These are phyloP conservation scores for Lachnellula suecica DNA, from an alignment of 2,329 filamentous ascomycete genomes.

Conservation along the genomic window DNA sequence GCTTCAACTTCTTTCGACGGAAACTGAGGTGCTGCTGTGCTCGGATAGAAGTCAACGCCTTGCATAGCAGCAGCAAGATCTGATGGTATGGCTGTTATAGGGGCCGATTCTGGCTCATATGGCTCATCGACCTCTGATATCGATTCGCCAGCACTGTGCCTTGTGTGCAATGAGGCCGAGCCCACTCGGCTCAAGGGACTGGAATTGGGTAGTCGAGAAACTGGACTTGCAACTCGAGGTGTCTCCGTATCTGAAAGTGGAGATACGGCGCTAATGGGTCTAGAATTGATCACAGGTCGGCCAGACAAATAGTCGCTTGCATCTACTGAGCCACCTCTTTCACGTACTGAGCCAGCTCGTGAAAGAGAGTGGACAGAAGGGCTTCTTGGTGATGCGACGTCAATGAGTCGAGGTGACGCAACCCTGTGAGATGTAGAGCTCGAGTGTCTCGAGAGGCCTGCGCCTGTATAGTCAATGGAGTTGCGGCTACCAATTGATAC, in stretches of 20 bases:
- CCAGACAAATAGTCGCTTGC: conserved; percentile 16
- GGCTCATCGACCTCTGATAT: conserved; percentile 32
- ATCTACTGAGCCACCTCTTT: conserved; percentile 20
- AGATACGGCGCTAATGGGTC: conserved; percentile 24
- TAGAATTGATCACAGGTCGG: conserved; percentile 18
- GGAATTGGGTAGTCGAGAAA: conserved; percentile 18
- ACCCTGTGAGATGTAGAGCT: conserved; percentile 31
- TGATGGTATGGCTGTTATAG: conserved; percentile 21
- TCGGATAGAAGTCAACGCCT: conserved; percentile 23
- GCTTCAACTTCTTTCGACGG: not conserved
- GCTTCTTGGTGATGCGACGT: conserved; percentile 28
- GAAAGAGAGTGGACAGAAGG: conserved; percentile 24
- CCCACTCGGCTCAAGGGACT: conserved; percentile 26
- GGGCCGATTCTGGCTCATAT: conserved; percentile 9
- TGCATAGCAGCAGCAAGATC: conserved; percentile 27
- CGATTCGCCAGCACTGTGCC: conserved; percentile 23
- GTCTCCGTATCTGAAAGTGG: conserved; percentile 16
- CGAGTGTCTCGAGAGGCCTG: conserved; percentile 21
- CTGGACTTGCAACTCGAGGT: conserved; percentile 25
- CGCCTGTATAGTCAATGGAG: conserved; percentile 23
- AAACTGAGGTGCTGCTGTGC: conserved; percentile 12
- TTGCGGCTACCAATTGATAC: conserved; percentile 30
- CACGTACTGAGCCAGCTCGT: conserved; percentile 20
- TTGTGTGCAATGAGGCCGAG: conserved; percentile 19
- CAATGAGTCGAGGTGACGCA: conserved; percentile 33